A percentile compares a stretch with the other conserved stretches of the same genome.
Evolutionary conservation across 176 grass and related monocot genomes (phyloP).

Genomic region (Bothriochloa decipiens): DNA sequence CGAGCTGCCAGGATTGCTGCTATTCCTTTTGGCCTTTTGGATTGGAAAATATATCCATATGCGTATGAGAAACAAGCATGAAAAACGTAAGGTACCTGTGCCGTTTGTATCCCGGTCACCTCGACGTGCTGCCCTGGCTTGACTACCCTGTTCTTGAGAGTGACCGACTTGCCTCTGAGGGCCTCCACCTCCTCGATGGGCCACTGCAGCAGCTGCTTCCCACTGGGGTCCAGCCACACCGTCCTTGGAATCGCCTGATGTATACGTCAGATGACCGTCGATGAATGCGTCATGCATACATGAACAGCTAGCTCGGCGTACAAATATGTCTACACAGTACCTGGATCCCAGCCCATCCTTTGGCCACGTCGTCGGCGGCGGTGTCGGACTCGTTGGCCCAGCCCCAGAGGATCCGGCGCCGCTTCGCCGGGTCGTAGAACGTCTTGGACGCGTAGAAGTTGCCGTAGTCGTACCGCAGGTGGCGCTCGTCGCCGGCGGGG

Average conservation of each 20-base stretch:
- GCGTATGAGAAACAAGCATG: background rate
- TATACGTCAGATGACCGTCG: no score
- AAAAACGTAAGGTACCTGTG: conserved; percentile 39
- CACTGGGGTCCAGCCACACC: conserved; percentile 66
- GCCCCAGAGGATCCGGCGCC: conserved; percentile 67
- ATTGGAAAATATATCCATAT: background rate
- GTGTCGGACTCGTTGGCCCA: conserved; percentile 89
- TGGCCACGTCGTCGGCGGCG: conserved; percentile 49
- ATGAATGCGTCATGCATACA: no score
- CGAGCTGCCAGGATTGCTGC: background rate
- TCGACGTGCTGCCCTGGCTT: conserved; percentile 57
- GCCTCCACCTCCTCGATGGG: conserved; percentile 74
- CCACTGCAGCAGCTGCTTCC: conserved; percentile 82
- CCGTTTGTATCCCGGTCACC: conserved; percentile 58
- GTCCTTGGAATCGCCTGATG: conserved; percentile 62
- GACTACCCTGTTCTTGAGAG: conserved; percentile 42
- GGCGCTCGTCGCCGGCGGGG: conserved; percentile 49
- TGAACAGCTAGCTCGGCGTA: no score
- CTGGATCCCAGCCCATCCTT: conserved; percentile 87
- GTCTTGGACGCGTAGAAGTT: conserved; percentile 87
- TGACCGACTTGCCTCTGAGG: conserved; percentile 49
- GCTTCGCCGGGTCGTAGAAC: conserved; percentile 39
- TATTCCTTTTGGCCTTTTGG: conserved; percentile 7
- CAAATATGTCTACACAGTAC: conserved; percentile 15
- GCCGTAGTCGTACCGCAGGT: conserved; percentile 70